Evolutionary conservation across 2,329 filamentous ascomycete species (phyloP).

Genomic region (Curvularia spicifera): DNA sequence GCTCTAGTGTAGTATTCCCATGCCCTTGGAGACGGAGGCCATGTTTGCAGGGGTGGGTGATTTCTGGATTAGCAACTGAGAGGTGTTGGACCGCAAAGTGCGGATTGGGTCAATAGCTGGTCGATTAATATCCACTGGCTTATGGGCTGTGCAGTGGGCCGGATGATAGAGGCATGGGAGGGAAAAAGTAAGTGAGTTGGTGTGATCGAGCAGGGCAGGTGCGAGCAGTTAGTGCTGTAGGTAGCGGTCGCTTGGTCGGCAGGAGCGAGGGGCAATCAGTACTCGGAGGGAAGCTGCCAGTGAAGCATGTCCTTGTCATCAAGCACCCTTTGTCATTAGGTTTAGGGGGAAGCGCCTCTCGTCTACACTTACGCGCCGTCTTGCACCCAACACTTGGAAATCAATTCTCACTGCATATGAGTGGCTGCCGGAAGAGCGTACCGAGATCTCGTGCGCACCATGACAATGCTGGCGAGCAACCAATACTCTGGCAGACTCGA

Average conservation of each 20-base stretch:
- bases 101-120: neutral
- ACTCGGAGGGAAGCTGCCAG: neutral
- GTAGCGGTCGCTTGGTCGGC: neutral
- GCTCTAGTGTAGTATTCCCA: constrained; percentile 1
- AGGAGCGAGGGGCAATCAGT: neutral
- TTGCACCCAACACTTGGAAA: neutral
- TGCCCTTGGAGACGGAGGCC: neutral
- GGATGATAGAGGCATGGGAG: neutral
- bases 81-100: neutral
- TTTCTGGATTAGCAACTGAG: constrained; percentile 2
- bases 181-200: neutral
- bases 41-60: neutral
- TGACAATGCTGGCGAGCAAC: neutral
- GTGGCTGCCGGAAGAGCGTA: neutral
- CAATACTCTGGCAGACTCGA: neutral
- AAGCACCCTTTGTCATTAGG: neutral
- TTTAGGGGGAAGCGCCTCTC: neutral
- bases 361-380: neutral
- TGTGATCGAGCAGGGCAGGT: neutral
- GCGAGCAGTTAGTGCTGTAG: neutral
- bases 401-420: neutral
- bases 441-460: neutral
- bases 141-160: constrained; percentile 1
- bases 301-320: neutral
- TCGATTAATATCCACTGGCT: neutral